phyloP scores from a whole-genome alignment of 2,329 filamentous ascomycete species.

The Hypoxylon sp. region DNA sequence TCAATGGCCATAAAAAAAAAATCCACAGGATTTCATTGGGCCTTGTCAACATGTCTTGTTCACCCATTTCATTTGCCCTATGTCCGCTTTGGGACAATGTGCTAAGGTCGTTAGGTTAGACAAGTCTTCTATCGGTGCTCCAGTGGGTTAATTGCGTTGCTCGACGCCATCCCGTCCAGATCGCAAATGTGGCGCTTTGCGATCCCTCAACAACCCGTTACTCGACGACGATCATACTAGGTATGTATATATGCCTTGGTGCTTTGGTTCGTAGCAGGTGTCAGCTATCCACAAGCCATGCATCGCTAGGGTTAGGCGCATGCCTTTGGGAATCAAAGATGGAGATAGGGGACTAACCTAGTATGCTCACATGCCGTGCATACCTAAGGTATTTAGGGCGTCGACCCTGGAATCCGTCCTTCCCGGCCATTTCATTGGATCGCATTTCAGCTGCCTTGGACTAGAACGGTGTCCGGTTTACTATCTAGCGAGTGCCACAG shows the following conservation, averaged over 20 bases:
- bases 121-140: slow-evolving; percentile 8
- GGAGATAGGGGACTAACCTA: slow-evolving; percentile 9
- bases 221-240: slow-evolving; percentile 26
- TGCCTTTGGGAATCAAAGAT: slow-evolving; percentile 23
- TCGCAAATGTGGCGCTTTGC: slow-evolving; percentile 23
- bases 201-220: slow-evolving; percentile 10
- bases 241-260: too few species aligned
- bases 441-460: slow-evolving; percentile 31
- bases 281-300: slow-evolving; percentile 39
- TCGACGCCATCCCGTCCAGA: slow-evolving; percentile 18
- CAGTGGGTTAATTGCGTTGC: slow-evolving; percentile 21
- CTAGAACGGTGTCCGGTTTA: slow-evolving; percentile 16
- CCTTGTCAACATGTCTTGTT: slow-evolving; percentile 20
- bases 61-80: slow-evolving; percentile 4
- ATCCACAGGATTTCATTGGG: slow-evolving; percentile 9
- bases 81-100: slow-evolving; percentile 17
- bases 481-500: slow-evolving; percentile 29
- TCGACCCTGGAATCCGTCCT: slow-evolving; percentile 25
- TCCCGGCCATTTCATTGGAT: slow-evolving; percentile 31
- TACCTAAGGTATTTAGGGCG: slow-evolving; percentile 35
- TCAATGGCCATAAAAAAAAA: slow-evolving; percentile 23
- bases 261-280: slow-evolving; percentile 19
- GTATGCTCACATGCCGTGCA: slow-evolving; percentile 41
- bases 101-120: background rate
- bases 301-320: slow-evolving; percentile 25